These are phyloP conservation scores for Nakaseomyces bracarensis DNA, from an alignment of 1,139 yeast species.

Conservation along the genomic window DNA sequence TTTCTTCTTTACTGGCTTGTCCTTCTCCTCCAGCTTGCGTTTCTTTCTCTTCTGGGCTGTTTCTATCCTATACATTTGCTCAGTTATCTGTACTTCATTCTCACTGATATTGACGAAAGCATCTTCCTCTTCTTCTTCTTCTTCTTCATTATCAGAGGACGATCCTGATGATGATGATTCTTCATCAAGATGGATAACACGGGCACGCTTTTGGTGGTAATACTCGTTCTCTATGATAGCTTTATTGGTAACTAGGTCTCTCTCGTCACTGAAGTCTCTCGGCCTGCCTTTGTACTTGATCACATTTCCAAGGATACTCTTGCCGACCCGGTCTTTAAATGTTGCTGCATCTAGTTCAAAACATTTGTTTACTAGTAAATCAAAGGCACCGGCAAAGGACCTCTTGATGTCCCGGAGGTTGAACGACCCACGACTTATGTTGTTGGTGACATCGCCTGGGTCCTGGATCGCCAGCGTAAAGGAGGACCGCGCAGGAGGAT, in stretches of 20 bases:
- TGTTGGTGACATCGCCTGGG: slow-evolving; percentile 77
- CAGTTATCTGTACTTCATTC: neutral
- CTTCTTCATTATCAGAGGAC: slow-evolving; percentile 12
- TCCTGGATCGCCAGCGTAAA: slow-evolving; percentile 80
- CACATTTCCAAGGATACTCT: slow-evolving; percentile 76
- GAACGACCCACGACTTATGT: slow-evolving; percentile 80
- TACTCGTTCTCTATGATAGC: slow-evolving; percentile 39
- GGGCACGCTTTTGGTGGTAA: slow-evolving; percentile 28
- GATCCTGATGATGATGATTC: slow-evolving; percentile 11
- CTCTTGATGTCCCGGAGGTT: slow-evolving; percentile 74
- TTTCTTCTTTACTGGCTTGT: slow-evolving; percentile 7
- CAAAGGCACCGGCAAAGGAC: slow-evolving; percentile 89
- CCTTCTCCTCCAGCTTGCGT: slow-evolving; percentile 11
- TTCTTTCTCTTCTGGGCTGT: slow-evolving; percentile 12
- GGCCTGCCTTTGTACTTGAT: slow-evolving; percentile 68
- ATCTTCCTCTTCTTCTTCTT: slow-evolving; percentile 14
- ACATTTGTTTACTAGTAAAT: slow-evolving; percentile 64
- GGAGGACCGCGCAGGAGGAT: slow-evolving; percentile 37
- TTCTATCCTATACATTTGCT: slow-evolving; percentile 3
- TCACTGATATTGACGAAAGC: neutral
- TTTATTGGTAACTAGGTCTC: slow-evolving; percentile 53
- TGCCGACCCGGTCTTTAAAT: slow-evolving; percentile 59
- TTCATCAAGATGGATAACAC: slow-evolving; percentile 24
- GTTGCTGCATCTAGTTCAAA: slow-evolving; percentile 50
- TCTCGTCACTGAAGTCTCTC: slow-evolving; percentile 74